phyloP scores from a whole-genome alignment of 495 filamentous ascomycete species.

The Staphylotrichum tortipilum region DNA sequence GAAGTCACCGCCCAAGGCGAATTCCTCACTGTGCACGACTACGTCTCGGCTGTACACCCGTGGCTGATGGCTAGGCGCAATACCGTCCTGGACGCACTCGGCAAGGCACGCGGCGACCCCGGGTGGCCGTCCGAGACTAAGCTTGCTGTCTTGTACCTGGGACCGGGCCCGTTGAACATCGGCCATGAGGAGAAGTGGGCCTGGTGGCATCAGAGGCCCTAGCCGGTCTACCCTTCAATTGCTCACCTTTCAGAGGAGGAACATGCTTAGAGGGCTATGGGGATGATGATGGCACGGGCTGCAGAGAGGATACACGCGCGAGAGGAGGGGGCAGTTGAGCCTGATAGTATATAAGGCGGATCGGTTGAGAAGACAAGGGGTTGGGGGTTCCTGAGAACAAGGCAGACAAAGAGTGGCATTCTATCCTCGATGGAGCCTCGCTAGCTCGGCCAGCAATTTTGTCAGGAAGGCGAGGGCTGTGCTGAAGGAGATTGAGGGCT shows the following conservation, averaged over 20 bases:
- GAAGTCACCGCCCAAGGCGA: not conserved
- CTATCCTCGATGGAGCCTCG: too few relatives aligned
- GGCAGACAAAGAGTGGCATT: too few relatives aligned
- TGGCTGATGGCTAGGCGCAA: conserved; percentile 1
- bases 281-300: not conserved
- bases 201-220: not conserved
- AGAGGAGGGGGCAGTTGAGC: not conserved
- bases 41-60: not conserved
- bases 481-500: too few relatives aligned
- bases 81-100: not conserved
- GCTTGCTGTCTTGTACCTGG: not conserved
- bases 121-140: not conserved
- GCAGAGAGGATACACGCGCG: not conserved
- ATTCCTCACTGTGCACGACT: conserved; percentile 1
- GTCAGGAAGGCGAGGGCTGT: too few relatives aligned
- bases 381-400: too few relatives aligned
- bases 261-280: not conserved
- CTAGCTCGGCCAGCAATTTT: too few relatives aligned
- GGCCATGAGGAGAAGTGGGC: not conserved
- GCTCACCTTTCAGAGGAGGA: not conserved
- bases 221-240: not conserved
- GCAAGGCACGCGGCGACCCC: not conserved
- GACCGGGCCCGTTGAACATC: not conserved
- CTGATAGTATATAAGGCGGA: too few relatives aligned
- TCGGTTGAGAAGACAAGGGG: too few relatives aligned